These are phyloP conservation scores for Melanopsichium pennsylvanicum DNA, from an alignment of 1,284 basidiomycete genomes.

Conservation along the genomic window DNA sequence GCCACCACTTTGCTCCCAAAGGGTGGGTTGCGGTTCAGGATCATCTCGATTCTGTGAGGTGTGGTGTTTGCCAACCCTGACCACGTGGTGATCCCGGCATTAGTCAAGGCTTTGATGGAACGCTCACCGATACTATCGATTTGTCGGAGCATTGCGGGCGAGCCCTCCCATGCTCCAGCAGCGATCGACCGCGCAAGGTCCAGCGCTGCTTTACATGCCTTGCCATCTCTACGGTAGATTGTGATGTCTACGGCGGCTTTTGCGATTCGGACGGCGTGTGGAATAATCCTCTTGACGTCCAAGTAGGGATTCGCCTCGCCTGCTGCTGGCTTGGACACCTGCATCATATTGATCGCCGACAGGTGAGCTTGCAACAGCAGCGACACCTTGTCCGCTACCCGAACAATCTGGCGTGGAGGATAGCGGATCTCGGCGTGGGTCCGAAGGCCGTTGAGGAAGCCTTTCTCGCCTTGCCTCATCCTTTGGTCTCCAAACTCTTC, in stretches of 20 bases:
- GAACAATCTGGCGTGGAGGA: constrained; percentile 42
- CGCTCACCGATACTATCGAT: constrained; percentile 82
- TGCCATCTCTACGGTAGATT: constrained; percentile 35
- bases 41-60: constrained; percentile 46
- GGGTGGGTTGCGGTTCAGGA: constrained; percentile 51
- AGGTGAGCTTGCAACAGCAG: constrained; percentile 52
- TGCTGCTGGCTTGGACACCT: constrained; percentile 22
- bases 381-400: constrained; percentile 50
- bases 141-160: constrained; percentile 79
- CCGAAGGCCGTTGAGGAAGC: constrained; percentile 20
- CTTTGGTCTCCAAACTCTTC: constrained; percentile 62
- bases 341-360: constrained; percentile 40
- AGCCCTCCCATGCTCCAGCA: constrained; percentile 84
- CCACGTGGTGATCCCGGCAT: constrained; percentile 39
- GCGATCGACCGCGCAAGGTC: constrained; percentile 68
- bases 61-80: constrained; percentile 24
- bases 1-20: constrained; percentile 45
- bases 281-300: constrained; percentile 38
- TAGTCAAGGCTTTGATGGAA: constrained; percentile 66
- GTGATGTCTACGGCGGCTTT: constrained; percentile 48
- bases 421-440: constrained; percentile 53
- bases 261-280: constrained; percentile 35
- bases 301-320: constrained; percentile 26
- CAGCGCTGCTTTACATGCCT: constrained; percentile 37
- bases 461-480: constrained; percentile 65